Evolutionary conservation across 73 alveolate genomes (phyloP), one percentile per base, ranked within the genome.

Genomic region (Loxodes magnus): DNA sequence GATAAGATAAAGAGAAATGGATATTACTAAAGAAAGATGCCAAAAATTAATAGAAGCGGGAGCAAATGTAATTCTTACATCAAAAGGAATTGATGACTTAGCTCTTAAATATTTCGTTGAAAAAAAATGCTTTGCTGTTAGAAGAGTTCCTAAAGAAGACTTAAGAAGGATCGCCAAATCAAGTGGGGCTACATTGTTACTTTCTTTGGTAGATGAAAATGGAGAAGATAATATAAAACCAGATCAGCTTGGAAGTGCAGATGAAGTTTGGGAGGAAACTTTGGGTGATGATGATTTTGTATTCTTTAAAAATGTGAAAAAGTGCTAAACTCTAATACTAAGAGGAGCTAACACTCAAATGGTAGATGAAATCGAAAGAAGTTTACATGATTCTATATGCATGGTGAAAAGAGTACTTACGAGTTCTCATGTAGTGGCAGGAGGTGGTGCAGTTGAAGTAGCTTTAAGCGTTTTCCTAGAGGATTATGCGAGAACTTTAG

Each of bases 371-470:
- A 70, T 87, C 16, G 97, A 90, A 20, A 3, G 68, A 22, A 37
- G 60, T 25, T 50, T 94, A 30, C 99, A 94, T 55, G 99, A 94
- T 56, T 87, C 98, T 12, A 78, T 91, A 42, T 88, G 98, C 58
- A 98, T 93, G 10, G 94, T 94, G 16, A 88, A 91, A 76, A 77
- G 99, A 68, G 91, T 94, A 36, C 79, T 94, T 61, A 98, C 90
- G 73, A 51, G 79, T 33, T 51, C 50, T n/a, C 64, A 58, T 0
- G 82, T 94, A 48, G 98, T 91, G 10, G 88, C 96, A 0, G 99
- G 99, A 31, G 99, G 99, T 37, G 99, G 98, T 20, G 94, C 98
- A 24, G 99, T 90, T 17, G 99, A 94, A 58, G 91, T 84, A 24
- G 92, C 98, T 16, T 73, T 94, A 29, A 87, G 96, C 62, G 62